Percentiles rank a stretch among this genome's conserved stretches.
Evolutionary conservation across 768 basidiomycete species (phyloP).

Genomic region (Rhodotorula taiwanensis): DNA sequence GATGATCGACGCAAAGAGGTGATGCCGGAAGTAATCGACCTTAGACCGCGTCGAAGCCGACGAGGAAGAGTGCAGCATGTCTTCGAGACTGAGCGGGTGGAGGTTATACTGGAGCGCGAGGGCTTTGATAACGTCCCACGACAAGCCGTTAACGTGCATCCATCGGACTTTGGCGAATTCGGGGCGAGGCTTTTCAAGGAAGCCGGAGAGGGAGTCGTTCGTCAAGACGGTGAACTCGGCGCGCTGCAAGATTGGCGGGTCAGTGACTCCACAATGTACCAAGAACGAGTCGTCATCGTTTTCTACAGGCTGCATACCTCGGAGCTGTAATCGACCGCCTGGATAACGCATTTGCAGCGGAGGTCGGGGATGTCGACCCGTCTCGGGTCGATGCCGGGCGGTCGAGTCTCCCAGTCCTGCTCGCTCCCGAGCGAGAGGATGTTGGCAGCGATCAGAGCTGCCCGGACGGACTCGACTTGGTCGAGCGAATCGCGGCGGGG

Average conservation of each 20-base stretch:
- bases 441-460: constrained; percentile 13
- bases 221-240: constrained; percentile 16
- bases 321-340: constrained; percentile 11
- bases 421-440: constrained; percentile 1
- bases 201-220: constrained; percentile 4
- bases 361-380: constrained; percentile 17
- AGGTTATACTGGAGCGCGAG: constrained; percentile 62
- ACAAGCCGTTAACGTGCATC: constrained; percentile 63
- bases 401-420: constrained; percentile 10
- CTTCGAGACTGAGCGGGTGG: constrained; percentile 66
- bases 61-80: constrained; percentile 60
- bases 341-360: constrained; percentile 2
- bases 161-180: constrained; percentile 52
- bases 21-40: constrained; percentile 62
- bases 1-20: constrained; percentile 64
- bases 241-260: neutral
- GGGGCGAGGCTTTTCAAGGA: constrained; percentile 8
- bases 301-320: too few relatives aligned
- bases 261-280: neutral
- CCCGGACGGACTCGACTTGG: neutral
- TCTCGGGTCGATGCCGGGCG: constrained; percentile 18
- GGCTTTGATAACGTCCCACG: constrained; percentile 67
- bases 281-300: too few relatives aligned
- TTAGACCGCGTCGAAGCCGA: constrained; percentile 51
- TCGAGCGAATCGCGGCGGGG: too few relatives aligned